phyloP scores from a whole-genome alignment of 164 flowering plant species.

The Chimonanthus praecox region DNA sequence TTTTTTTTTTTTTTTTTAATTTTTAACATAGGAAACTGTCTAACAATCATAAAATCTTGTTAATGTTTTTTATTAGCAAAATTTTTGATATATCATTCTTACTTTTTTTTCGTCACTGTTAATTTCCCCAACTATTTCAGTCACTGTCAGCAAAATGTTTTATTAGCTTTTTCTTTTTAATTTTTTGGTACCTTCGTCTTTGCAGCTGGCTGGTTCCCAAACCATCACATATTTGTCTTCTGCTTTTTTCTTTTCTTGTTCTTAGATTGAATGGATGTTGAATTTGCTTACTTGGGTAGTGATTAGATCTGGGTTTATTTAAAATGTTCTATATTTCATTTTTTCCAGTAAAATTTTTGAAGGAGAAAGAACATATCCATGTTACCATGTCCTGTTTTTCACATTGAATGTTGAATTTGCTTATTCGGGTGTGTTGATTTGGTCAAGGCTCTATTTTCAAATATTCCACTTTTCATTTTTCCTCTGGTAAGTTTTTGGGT shows the following conservation, averaged over 20 bases:
- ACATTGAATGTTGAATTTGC: neutral
- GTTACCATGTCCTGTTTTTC: neutral
- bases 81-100: too few relatives aligned
- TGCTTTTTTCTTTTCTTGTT: neutral
- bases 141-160: too few relatives aligned
- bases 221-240: neutral
- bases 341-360: neutral
- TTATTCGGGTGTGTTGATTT: too few relatives aligned
- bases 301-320: neutral
- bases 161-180: neutral
- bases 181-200: neutral
- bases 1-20: too few relatives aligned
- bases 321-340: neutral
- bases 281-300: too few relatives aligned
- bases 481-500: neutral
- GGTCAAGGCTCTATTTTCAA: too few relatives aligned
- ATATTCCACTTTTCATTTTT: neutral
- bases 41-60: too few relatives aligned
- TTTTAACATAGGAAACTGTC: too few relatives aligned
- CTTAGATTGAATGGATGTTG: neutral
- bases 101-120: too few relatives aligned
- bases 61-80: too few relatives aligned
- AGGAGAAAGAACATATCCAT: neutral
- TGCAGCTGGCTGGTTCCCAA: neutral
- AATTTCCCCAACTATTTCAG: too few relatives aligned